phyloP scores from a whole-genome alignment of 169 alveolate species.

The Plasmodium gonderi region DNA sequence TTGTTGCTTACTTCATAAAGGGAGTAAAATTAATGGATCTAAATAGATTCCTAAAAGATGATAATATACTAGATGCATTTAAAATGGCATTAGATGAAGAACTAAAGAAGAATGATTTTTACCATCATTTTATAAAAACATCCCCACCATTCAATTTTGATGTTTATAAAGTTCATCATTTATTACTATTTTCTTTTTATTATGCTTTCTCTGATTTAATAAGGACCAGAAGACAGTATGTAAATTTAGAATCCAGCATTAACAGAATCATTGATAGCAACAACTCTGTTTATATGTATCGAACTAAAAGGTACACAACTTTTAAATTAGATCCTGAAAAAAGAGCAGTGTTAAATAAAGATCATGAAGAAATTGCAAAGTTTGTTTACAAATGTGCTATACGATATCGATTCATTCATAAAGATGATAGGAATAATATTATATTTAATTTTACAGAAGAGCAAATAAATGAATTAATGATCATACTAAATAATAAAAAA shows the following conservation, averaged over 20 bases:
- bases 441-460: constrained; percentile 8
- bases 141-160: constrained; percentile 59
- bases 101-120: constrained; percentile 35
- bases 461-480: constrained; percentile 17
- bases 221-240: constrained; percentile 48
- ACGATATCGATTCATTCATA: constrained; percentile 9
- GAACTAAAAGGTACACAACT: constrained; percentile 16
- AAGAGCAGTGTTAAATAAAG: constrained; percentile 17
- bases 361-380: constrained; percentile 47
- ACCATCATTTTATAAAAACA: constrained; percentile 48
- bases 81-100: constrained; percentile 35
- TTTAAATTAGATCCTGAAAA: constrained; percentile 28
- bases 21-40: constrained; percentile 51
- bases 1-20: constrained; percentile 38
- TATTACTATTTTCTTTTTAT: constrained; percentile 60
- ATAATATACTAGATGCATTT: constrained; percentile 48
- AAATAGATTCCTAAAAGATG: constrained; percentile 17
- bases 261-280: constrained; percentile 35
- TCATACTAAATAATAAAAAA: constrained; percentile 31
- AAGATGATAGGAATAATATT: not conserved
- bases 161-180: constrained; percentile 33
- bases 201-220: constrained; percentile 58
- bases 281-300: constrained; percentile 8
- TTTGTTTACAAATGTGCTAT: constrained; percentile 43
- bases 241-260: constrained; percentile 32